Conservation (phyloP, 2,329 filamentous ascomycete genomes). For the Xylaria sp. region DNA sequence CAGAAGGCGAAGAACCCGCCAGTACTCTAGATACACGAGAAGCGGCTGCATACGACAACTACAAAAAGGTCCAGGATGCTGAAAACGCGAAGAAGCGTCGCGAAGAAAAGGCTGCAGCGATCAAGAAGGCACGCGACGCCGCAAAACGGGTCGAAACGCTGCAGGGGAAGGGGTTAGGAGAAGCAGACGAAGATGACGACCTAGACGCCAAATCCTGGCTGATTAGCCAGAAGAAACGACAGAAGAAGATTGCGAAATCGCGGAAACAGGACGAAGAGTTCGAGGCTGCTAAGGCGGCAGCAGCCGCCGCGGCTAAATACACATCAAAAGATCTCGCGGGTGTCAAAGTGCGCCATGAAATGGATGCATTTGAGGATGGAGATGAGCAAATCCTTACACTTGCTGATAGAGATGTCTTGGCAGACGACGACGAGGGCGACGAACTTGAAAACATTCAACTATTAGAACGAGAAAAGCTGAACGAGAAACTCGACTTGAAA, state of each 20-base stretch:
- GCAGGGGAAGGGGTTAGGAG: slow-evolving; percentile 85
- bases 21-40: slow-evolving; percentile 87
- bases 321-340: slow-evolving; percentile 87
- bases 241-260: slow-evolving; percentile 87
- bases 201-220: slow-evolving; percentile 88
- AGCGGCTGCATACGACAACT: slow-evolving; percentile 79
- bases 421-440: slow-evolving; percentile 84
- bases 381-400: slow-evolving; percentile 91
- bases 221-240: slow-evolving; percentile 88
- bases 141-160: slow-evolving; percentile 80
- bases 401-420: slow-evolving; percentile 88
- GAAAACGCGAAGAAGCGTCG: slow-evolving; percentile 81
- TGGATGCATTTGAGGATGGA: slow-evolving; percentile 81
- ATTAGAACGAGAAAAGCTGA: slow-evolving; percentile 75
- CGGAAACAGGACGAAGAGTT: slow-evolving; percentile 79
- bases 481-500: slow-evolving; percentile 83
- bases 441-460: slow-evolving; percentile 84
- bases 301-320: slow-evolving; percentile 74
- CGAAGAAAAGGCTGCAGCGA: slow-evolving; percentile 81
- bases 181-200: slow-evolving; percentile 72
- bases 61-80: slow-evolving; percentile 70
- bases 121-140: slow-evolving; percentile 87
- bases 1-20: slow-evolving; percentile 66
- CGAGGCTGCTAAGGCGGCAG: slow-evolving; percentile 76
- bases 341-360: slow-evolving; percentile 90